phyloP scores from a whole-genome alignment of 495 filamentous ascomycete genomes.

The Penicillium waksmanii region DNA sequence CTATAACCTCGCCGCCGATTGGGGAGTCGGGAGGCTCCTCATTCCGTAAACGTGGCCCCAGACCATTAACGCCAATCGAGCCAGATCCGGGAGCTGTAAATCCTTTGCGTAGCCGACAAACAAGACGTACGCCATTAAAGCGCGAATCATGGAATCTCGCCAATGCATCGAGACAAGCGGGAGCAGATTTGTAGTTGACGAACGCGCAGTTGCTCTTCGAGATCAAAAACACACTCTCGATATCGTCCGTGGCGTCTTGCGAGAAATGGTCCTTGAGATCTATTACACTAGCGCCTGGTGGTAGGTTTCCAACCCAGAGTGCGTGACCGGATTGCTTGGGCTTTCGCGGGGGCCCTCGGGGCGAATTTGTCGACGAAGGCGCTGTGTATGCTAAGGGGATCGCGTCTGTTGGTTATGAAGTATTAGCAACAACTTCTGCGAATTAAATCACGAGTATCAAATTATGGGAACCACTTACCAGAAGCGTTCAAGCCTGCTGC shows the following conservation, averaged over 20 bases:
- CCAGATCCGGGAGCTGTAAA: slow-evolving; percentile 40
- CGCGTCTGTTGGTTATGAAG: slow-evolving; percentile 16
- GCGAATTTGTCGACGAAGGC: slow-evolving; percentile 48
- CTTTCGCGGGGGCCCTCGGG: slow-evolving; percentile 88
- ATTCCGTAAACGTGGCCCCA: slow-evolving; percentile 1
- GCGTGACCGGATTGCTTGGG: slow-evolving; percentile 93
- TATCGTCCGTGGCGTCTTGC: slow-evolving; percentile 70
- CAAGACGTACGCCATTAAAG: slow-evolving; percentile 86
- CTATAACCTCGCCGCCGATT: slow-evolving; percentile 6
- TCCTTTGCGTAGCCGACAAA: slow-evolving; percentile 81
- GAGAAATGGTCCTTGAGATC: slow-evolving; percentile 91
- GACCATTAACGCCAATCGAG: slow-evolving; percentile 4
- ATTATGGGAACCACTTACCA: background rate
- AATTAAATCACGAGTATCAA: too few relatives aligned
- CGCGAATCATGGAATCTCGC: slow-evolving; percentile 87
- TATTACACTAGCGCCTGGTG: slow-evolving; percentile 75
- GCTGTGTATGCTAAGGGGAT: slow-evolving; percentile 19
- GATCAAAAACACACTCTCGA: slow-evolving; percentile 92
- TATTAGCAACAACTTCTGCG: background rate
- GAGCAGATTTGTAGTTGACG: slow-evolving; percentile 90
- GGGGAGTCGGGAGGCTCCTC: slow-evolving; percentile 14
- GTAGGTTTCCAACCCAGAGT: slow-evolving; percentile 95
- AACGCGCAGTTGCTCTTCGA: slow-evolving; percentile 98
- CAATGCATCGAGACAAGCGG: slow-evolving; percentile 75
- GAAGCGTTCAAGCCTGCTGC: slow-evolving; percentile 20